phyloP scores from a whole-genome alignment of 139 green algal genomes.

The Auxenochlorella protothecoides region DNA sequence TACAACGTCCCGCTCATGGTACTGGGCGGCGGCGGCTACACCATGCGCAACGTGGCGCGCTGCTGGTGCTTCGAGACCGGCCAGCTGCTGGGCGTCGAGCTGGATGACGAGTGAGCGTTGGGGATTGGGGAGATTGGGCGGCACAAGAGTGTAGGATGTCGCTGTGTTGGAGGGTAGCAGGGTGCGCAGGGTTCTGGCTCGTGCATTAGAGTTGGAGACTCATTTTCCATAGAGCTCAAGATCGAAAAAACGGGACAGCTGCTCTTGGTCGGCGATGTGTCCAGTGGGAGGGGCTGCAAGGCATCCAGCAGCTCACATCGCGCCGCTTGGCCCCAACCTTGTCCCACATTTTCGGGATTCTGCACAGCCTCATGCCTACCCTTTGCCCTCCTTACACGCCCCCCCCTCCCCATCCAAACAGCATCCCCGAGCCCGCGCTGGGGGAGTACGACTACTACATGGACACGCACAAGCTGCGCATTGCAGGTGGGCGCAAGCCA shows the following conservation, averaged over 20 bases:
- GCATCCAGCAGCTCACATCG: no score
- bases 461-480: slow-evolving; percentile 76
- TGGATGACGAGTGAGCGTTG: slow-evolving; percentile 50
- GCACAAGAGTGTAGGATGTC: neutral
- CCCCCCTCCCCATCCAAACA: neutral
- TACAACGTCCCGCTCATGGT: slow-evolving; percentile 93
- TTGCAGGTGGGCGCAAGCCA: slow-evolving; percentile 21
- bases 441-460: slow-evolving; percentile 73
- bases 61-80: slow-evolving; percentile 99
- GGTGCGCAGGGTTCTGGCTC: neutral
- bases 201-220: no score
- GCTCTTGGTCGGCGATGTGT: no score
- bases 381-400: no score
- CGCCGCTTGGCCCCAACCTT: neutral
- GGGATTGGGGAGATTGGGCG: neutral
- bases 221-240: no score
- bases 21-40: slow-evolving; percentile 93
- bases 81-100: slow-evolving; percentile 66
- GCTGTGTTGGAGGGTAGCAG: neutral
- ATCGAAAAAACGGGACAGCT: no score
- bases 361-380: neutral
- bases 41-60: slow-evolving; percentile 93
- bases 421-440: slow-evolving; percentile 24
- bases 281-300: no score
- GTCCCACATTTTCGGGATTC: neutral